A percentile compares a stretch with the other conserved stretches of the same genome.
phyloP scores from a whole-genome alignment of 805 yeast genomes.

The Ogataea henricii region DNA sequence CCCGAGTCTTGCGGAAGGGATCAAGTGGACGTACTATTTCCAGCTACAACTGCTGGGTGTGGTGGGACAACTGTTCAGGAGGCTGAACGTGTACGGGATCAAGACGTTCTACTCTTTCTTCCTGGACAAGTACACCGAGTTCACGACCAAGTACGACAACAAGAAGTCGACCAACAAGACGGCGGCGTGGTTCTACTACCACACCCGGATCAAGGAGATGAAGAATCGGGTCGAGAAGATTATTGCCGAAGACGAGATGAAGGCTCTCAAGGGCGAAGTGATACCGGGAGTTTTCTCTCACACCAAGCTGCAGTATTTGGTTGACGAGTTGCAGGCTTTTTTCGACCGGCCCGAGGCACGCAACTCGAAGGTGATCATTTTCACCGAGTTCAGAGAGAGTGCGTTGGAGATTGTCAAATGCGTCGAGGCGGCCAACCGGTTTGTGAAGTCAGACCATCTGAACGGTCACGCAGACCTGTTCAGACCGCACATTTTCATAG shows the following conservation, averaged over 20 bases:
- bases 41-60: constrained; percentile 63
- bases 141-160: constrained; percentile 55
- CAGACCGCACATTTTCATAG: constrained; percentile 86
- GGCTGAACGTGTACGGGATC: constrained; percentile 81
- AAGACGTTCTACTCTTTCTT: constrained; percentile 72
- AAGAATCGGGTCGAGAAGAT: constrained; percentile 46
- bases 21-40: constrained; percentile 71
- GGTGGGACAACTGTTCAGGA: constrained; percentile 68
- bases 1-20: constrained; percentile 60
- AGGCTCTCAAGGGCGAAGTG: constrained; percentile 20
- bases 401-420: constrained; percentile 82
- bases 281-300: constrained; percentile 53
- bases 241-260: constrained; percentile 35
- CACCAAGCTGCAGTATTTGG: constrained; percentile 65
- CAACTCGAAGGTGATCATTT: constrained; percentile 78
- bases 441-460: constrained; percentile 15
- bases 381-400: constrained; percentile 86
- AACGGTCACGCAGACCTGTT: constrained; percentile 36
- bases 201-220: constrained; percentile 48
- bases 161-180: constrained; percentile 63
- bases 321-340: constrained; percentile 59
- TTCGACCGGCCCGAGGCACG: constrained; percentile 42
- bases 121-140: constrained; percentile 56
- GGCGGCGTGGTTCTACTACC: constrained; percentile 62
- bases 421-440: constrained; percentile 44